Percentiles rank a stretch among this genome's conserved stretches.
Evolutionary conservation across 768 basidiomycete species (phyloP).

Genomic region (Mycena venus): DNA sequence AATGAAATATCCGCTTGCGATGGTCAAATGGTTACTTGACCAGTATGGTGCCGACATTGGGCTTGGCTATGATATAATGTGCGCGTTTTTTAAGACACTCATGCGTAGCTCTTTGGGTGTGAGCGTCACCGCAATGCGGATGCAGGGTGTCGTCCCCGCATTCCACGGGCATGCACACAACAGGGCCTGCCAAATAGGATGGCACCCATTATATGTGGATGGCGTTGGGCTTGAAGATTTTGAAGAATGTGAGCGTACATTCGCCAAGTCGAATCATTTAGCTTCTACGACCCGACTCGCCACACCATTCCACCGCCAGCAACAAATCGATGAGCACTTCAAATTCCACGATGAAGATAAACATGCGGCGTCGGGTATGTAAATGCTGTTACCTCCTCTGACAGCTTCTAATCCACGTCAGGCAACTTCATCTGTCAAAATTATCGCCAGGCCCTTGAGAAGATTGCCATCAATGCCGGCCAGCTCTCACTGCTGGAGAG

Average conservation of each 20-base stretch:
- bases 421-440: conserved; percentile 27
- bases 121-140: conserved; percentile 7
- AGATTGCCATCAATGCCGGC: not conserved
- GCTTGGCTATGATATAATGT: too few species aligned
- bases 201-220: too few species aligned
- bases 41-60: conserved; percentile 30
- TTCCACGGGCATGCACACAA: too few species aligned
- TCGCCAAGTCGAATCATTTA: conserved; percentile 43
- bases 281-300: conserved; percentile 36
- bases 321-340: conserved; percentile 41
- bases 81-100: conserved; percentile 41
- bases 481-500: not conserved
- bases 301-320: conserved; percentile 40
- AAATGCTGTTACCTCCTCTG: not conserved
- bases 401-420: not conserved
- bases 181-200: too few species aligned
- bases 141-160: too few species aligned
- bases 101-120: conserved; percentile 33
- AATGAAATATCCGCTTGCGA: conserved; percentile 46
- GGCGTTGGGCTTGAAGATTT: too few species aligned
- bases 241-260: too few species aligned
- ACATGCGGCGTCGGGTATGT: conserved; percentile 31
- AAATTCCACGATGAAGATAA: conserved; percentile 35
- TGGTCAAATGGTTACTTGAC: conserved; percentile 34
- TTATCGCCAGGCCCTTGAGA: conserved; percentile 18